Base-by-base conservation (phyloP, 768 basidiomycete genomes). In the Lyophyllum shimeji region DNA sequence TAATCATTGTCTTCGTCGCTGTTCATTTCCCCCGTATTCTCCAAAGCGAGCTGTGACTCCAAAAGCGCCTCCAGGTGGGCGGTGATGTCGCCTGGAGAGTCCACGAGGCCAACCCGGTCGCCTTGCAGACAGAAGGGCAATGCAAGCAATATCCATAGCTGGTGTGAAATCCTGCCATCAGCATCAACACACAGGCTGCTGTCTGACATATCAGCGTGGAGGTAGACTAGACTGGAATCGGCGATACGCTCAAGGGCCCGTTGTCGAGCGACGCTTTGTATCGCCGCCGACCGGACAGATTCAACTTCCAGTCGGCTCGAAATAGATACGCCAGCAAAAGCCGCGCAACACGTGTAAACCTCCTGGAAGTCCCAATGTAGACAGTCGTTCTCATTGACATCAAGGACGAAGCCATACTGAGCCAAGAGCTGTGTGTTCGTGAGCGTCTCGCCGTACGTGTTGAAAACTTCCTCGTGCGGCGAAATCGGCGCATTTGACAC, bases 351-450 rank as follows among this genome's bases (percentile, higher is more conserved):
- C 46, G 63, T 51, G 45, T 62, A 50, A 7, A 77, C 60, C 40
- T 78, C 74, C 7, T 63, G 61, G 11, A 70, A 46, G 12, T 69
- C 67, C 77, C 79, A 82, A 6, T 67, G 71, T 21, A 88, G 63
- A n/a, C 71, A 65, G 63, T 91, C 89, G 57, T 82, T 75, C 46
- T 86, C 87, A 66, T 91, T 91, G 21, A 76, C 83, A 45, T 90
- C 85, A n/a, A 92, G 76, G 24, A 76, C 66, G 65, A 93, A 93
- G 0, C 90, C 90, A 67, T 92, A 92, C 58, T 80, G 83, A 15
- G 73, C 75, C 49, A 91, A 73, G 13, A 93, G 77, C 62, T 84
- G 72, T 1, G 88, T 82, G 64, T 91, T 92, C 17, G 75, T 73
- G 34, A 91, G 72, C 2, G 73, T 70, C 62, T 81, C 81, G n/a